phyloP scores from a whole-genome alignment of 2,329 filamentous ascomycete genomes.

The Elsinoe batatas region DNA sequence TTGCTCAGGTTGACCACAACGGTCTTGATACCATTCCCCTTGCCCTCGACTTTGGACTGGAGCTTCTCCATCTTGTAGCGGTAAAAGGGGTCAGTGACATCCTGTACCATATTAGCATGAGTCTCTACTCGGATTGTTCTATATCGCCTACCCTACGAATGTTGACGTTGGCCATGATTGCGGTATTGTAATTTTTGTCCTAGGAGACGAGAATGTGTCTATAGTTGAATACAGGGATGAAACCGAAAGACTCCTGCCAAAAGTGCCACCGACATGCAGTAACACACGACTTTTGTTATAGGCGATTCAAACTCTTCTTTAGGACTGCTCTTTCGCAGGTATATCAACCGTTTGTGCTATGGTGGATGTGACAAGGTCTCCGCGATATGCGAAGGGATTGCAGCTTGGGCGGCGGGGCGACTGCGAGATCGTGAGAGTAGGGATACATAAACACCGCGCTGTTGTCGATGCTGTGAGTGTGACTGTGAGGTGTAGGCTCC shows the following conservation, averaged over 20 bases:
- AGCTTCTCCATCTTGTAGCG: constrained; percentile 99
- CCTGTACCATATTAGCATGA: constrained; percentile 31
- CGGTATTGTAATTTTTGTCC: constrained; percentile 30
- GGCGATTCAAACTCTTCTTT: constrained; percentile 15
- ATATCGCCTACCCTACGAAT: constrained; percentile 58
- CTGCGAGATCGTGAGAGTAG: constrained; percentile 88
- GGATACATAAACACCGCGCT: constrained; percentile 81
- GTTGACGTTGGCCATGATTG: constrained; percentile 94
- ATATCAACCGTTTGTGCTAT: constrained; percentile 79
- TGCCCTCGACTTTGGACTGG: constrained; percentile 98
- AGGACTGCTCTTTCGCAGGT: constrained; percentile 16
- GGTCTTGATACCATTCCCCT: constrained; percentile 98
- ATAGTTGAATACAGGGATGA: constrained; percentile 1
- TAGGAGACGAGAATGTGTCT: constrained; percentile 2
- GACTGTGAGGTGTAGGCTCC: background rate
- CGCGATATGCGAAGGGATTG: constrained; percentile 92
- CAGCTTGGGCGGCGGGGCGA: constrained; percentile 89
- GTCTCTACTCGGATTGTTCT: background rate
- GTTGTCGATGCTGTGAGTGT: constrained; percentile 13
- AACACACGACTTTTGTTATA: constrained; percentile 26
- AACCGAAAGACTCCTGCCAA: constrained; percentile 1
- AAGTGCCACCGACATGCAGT: constrained; percentile 51
- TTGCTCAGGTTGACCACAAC: constrained; percentile 95
- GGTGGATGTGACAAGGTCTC: constrained; percentile 84
- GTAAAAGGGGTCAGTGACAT: constrained; percentile 98